Evolutionary conservation across 306 rosid species (phyloP), one percentile per base, ranked within the genome.

Genomic region (Vigna mungo): DNA sequence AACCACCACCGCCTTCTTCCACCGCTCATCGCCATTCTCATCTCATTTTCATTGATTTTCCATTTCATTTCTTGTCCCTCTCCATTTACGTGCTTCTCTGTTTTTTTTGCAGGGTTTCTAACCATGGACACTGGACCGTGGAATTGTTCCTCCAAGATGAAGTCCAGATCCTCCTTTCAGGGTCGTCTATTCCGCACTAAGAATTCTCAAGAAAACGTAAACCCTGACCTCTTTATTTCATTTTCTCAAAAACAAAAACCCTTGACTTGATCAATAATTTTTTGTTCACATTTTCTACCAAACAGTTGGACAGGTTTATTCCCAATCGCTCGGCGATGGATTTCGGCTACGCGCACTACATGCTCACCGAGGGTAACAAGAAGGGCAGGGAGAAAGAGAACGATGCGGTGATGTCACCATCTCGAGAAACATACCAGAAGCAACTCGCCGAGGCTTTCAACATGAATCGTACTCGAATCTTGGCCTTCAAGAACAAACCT

Each of bases 401-500:
- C 72, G 88, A 91, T 2, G 36, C 64, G 34, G n/a, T 77, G 53
- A 83, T 73, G 14, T 83, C 89, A 1, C 92, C 96, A 2, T 81
- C 93, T 0, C 82, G 80, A 25, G 86, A 84, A 74, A 92, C 93
- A 23, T 92, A 88, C 62, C 87, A 55, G 78, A 86, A 84, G 84
- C 82, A 69, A 18, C 77, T 92, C 62, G 89, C 92, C 0, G 96
- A 88, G 72, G 82, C 92, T 9, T 67, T 82, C 61, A 89, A 92
- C 89, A 92, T 92, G 90, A 85, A 89, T 80, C 78, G 92, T 4
- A 82, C 88, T 3, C 83, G 92, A 71, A 90, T 90, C 68, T 88
- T 92, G 52, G 96, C 97, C n/a, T 89, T 90, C 91, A 92, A 87
- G 93, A 88, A 92, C 85, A 92, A 88, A 78, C 92, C 96, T 4